Conservation (phyloP, 2,329 filamentous ascomycete species). For the Cercospora sojina region DNA sequence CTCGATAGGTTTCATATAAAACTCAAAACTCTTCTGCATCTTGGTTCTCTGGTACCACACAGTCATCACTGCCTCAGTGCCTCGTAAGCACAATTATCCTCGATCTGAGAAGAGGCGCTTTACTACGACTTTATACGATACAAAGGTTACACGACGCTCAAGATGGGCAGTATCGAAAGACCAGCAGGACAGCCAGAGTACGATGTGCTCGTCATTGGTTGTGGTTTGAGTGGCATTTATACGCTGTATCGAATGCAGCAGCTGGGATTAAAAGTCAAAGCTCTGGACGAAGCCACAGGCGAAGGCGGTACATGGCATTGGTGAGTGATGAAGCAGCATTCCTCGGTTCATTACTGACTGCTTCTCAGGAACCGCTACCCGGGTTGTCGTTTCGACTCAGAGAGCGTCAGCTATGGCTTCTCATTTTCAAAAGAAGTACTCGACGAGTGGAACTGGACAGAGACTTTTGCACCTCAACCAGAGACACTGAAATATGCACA, state of each 20-base stretch:
- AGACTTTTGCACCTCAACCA: slow-evolving; percentile 35
- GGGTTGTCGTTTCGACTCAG: slow-evolving; percentile 49
- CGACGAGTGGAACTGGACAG: slow-evolving; percentile 46
- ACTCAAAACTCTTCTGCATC: neutral
- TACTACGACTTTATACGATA: neutral
- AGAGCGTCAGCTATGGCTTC: slow-evolving; percentile 48
- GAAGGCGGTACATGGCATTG: slow-evolving; percentile 50
- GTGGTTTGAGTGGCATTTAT: slow-evolving; percentile 46
- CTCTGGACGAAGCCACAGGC: slow-evolving; percentile 44
- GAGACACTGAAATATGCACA: slow-evolving; percentile 55
- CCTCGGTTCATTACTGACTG: neutral
- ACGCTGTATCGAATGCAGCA: slow-evolving; percentile 45
- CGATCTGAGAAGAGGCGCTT: neutral
- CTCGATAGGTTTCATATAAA: neutral
- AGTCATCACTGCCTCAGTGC: neutral
- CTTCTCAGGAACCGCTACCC: slow-evolving; percentile 47
- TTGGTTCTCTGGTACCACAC: neutral
- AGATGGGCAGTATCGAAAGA: slow-evolving; percentile 17
- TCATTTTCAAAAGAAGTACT: slow-evolving; percentile 45
- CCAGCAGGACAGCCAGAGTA: slow-evolving; percentile 24
- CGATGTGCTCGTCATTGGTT: slow-evolving; percentile 45
- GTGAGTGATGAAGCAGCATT: neutral
- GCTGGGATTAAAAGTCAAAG: slow-evolving; percentile 40
- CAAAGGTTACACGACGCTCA: neutral
- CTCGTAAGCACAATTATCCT: neutral